These are phyloP conservation scores for Grosmannia serpens DNA, from an alignment of 2,329 filamentous ascomycete genomes.

Conservation along the genomic window DNA sequence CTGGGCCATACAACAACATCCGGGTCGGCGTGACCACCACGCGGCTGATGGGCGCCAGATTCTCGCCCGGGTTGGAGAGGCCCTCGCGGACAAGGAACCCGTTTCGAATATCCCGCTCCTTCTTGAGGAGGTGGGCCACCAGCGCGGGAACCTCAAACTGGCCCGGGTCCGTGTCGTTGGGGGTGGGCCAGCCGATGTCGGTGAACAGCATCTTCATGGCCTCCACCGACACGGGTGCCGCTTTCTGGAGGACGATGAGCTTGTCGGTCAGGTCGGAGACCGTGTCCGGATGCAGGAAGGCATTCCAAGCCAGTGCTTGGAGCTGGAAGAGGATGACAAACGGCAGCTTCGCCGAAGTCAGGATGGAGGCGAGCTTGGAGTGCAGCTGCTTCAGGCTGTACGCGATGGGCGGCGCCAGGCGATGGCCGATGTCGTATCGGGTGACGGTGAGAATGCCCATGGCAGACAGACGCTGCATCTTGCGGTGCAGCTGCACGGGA, in stretches of 20 bases:
- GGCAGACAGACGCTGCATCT: slow-evolving; percentile 17
- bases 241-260: slow-evolving; percentile 23
- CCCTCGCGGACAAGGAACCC: slow-evolving; percentile 8
- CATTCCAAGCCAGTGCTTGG: slow-evolving; percentile 51
- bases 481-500: slow-evolving; percentile 16
- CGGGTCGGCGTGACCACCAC: slow-evolving; percentile 49
- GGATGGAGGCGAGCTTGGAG: slow-evolving; percentile 13
- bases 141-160: slow-evolving; percentile 30
- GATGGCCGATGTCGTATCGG: slow-evolving; percentile 10
- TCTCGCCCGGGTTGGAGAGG: slow-evolving; percentile 18
- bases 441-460: slow-evolving; percentile 17
- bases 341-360: slow-evolving; percentile 24
- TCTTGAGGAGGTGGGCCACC: slow-evolving; percentile 24
- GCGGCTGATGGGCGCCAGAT: slow-evolving; percentile 41
- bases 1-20: slow-evolving; percentile 46
- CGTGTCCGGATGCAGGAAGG: slow-evolving; percentile 44
- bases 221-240: slow-evolving; percentile 33
- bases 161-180: slow-evolving; percentile 30
- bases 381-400: slow-evolving; percentile 12
- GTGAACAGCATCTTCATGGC: slow-evolving; percentile 42
- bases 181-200: slow-evolving; percentile 42
- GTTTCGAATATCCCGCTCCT: slow-evolving; percentile 24
- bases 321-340: slow-evolving; percentile 52
- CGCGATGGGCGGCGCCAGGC: not conserved
- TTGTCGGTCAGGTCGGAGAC: slow-evolving; percentile 33